Conservation (phyloP, 306 rosid genomes). For the Echinosophora koreensis region DNA sequence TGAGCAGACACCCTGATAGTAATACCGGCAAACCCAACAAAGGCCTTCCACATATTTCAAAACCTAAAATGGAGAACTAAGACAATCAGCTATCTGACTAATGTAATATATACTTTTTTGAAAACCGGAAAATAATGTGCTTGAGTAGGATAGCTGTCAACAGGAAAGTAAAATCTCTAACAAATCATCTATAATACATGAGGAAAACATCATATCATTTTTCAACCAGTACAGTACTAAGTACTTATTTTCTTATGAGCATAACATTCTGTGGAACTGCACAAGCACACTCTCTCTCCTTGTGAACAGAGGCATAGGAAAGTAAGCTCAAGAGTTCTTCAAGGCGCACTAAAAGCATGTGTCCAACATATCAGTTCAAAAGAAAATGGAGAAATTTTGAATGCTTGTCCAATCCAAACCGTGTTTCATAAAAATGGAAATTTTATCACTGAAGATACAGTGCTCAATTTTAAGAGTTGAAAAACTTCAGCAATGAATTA, state of each 20-base stretch:
- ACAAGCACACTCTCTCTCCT: conserved; percentile 17
- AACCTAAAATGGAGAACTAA: conserved; percentile 65
- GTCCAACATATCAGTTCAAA: neutral
- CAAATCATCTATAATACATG: conserved; percentile 14
- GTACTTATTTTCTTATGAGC: conserved; percentile 31
- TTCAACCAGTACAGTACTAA: neutral
- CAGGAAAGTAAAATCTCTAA: conserved; percentile 37
- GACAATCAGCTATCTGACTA: conserved; percentile 41
- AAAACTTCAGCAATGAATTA: conserved; percentile 7
- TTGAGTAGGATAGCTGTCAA: conserved; percentile 13
- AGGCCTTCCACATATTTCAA: conserved; percentile 94
- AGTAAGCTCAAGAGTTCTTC: conserved; percentile 10
- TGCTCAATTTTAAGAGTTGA: neutral
- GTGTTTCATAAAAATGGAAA: neutral
- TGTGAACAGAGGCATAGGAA: conserved; percentile 7
- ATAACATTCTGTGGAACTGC: conserved; percentile 31
- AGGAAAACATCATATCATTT: conserved; percentile 9
- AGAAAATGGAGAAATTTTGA: conserved; percentile 5
- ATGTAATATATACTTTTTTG: conserved; percentile 19
- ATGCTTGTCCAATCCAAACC: conserved; percentile 5
- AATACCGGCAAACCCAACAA: conserved; percentile 97
- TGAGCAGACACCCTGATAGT: conserved; percentile 97
- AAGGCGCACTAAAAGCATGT: conserved; percentile 28
- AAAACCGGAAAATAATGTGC: conserved; percentile 18
- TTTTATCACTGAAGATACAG: neutral